phyloP scores from a whole-genome alignment of 257 asterid genomes.

The Solanum appendiculatum region DNA sequence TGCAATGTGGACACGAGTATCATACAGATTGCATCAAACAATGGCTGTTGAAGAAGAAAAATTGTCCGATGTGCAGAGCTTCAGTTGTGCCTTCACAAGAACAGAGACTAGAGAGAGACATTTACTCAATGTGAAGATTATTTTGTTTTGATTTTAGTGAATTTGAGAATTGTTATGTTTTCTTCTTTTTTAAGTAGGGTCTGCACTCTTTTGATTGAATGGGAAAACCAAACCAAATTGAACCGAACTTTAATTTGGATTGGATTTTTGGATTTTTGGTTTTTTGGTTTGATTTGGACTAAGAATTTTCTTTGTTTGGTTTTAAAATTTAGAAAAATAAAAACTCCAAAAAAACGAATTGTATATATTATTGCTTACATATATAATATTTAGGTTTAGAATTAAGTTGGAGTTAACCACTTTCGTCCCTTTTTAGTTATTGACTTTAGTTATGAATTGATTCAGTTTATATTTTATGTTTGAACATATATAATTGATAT shows the following conservation, averaged over 20 bases:
- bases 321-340: not conserved
- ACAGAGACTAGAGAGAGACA: not conserved
- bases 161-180: not conserved
- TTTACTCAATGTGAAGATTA: not conserved
- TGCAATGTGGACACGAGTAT: not conserved
- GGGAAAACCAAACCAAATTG: no score
- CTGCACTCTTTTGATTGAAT: no score
- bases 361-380: no score
- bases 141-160: not conserved
- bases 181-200: no score
- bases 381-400: no score
- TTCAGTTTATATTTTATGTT: no score
- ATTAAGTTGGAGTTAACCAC: no score
- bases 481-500: no score
- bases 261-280: not conserved
- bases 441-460: fast-evolving
- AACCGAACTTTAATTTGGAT: no score
- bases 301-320: not conserved
- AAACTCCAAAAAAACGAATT: no score
- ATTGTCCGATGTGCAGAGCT: conserved; percentile 2
- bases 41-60: not conserved
- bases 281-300: not conserved
- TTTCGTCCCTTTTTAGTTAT: no score
- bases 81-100: not conserved
- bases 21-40: conserved; percentile 1